Percentiles rank a stretch among this genome's conserved stretches.
phyloP scores from a whole-genome alignment of 441 rosid species.

The Macaranga tanarius region DNA sequence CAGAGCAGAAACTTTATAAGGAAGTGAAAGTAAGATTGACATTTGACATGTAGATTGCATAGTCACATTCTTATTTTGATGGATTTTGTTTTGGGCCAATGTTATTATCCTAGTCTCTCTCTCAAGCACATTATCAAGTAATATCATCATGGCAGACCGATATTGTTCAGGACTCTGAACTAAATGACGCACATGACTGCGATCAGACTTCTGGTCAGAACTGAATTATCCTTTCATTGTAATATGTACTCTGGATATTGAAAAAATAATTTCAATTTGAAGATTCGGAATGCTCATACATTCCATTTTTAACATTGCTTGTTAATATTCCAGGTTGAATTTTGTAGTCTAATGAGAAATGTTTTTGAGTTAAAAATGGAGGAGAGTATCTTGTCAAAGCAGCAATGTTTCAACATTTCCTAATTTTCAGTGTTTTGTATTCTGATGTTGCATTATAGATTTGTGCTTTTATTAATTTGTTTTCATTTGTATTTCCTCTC shows the following conservation, averaged over 20 bases:
- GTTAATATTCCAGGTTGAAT: neutral
- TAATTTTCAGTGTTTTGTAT: neutral
- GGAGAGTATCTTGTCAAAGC: neutral
- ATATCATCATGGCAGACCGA: neutral
- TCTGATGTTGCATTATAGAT: neutral
- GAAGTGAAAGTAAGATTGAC: slow-evolving; percentile 59
- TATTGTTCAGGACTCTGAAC: neutral
- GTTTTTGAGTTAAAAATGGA: neutral
- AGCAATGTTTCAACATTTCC: neutral
- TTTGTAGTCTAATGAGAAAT: neutral
- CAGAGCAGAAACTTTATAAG: slow-evolving; percentile 83
- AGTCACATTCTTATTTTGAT: too few species aligned
- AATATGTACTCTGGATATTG: neutral
- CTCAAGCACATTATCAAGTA: too few species aligned
- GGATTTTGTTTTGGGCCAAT: too few species aligned
- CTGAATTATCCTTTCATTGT: neutral
- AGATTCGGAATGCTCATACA: neutral
- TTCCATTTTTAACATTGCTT: neutral
- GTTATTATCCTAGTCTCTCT: too few species aligned
- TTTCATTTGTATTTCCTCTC: neutral
- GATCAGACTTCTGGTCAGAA: neutral
- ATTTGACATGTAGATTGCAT: slow-evolving; percentile 25
- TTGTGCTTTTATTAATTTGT: neutral
- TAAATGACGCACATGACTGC: neutral
- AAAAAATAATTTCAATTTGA: neutral